Percentiles rank a stretch among this genome's conserved stretches.
These are phyloP conservation scores for Trichoderma arundinaceum DNA, from an alignment of 2,329 filamentous ascomycete genomes.

Conservation along the genomic window DNA sequence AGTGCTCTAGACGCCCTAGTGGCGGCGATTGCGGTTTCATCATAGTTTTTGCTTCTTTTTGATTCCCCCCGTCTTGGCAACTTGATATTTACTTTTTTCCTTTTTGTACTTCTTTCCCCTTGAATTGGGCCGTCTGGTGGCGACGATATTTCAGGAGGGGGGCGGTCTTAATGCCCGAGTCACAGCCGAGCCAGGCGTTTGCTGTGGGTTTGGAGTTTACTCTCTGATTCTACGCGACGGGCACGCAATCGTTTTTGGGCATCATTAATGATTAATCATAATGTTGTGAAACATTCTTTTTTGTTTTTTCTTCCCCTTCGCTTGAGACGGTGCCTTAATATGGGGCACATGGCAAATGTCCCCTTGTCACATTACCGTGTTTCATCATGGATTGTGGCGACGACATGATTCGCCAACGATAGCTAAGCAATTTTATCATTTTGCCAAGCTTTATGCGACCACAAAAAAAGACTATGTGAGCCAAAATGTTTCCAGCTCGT, in stretches of 20 bases:
- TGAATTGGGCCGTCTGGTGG: slow-evolving; percentile 25
- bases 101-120: slow-evolving; percentile 5
- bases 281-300: slow-evolving; percentile 24
- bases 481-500: slow-evolving; percentile 12
- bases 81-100: slow-evolving; percentile 11
- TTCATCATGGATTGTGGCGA: slow-evolving; percentile 26
- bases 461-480: slow-evolving; percentile 3
- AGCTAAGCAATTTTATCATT: slow-evolving; percentile 26
- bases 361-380: slow-evolving; percentile 22
- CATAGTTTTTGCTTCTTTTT: slow-evolving; percentile 33
- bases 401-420: slow-evolving; percentile 27
- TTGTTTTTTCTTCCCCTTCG: slow-evolving; percentile 7
- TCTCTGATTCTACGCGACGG: slow-evolving; percentile 13
- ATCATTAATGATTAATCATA: slow-evolving; percentile 29
- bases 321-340: slow-evolving; percentile 25
- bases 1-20: slow-evolving; percentile 71
- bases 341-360: slow-evolving; percentile 21
- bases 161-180: neutral
- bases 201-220: slow-evolving; percentile 26
- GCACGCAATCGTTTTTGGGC: slow-evolving; percentile 18
- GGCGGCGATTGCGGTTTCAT: slow-evolving; percentile 57
- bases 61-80: slow-evolving; percentile 4
- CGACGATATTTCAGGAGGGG: slow-evolving; percentile 17
- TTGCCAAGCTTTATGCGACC: slow-evolving; percentile 27
- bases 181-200: slow-evolving; percentile 29